A percentile compares a stretch with the other conserved stretches of the same genome.
phyloP scores from a whole-genome alignment of 2,329 filamentous ascomycete species.

The Pseudogymnoascus sp. region DNA sequence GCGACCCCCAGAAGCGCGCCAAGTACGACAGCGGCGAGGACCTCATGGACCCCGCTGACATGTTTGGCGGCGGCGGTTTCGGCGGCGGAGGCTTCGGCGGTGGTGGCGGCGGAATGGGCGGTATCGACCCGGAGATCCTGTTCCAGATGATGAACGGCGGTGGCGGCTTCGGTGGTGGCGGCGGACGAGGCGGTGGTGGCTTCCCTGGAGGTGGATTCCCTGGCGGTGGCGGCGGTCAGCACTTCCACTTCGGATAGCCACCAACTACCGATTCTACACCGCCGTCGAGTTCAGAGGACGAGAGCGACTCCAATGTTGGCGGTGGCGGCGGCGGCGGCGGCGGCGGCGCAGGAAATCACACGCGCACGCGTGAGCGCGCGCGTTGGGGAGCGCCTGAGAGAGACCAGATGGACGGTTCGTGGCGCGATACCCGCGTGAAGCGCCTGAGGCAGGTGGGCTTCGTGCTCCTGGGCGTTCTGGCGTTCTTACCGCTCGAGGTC shows the following conservation, averaged over 20 bases:
- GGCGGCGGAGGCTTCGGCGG: slow-evolving; percentile 50
- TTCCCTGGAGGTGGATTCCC: slow-evolving; percentile 14
- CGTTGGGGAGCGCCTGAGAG: not conserved
- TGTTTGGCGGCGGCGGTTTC: slow-evolving; percentile 60
- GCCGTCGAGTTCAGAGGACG: not conserved
- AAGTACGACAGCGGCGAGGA: slow-evolving; percentile 91
- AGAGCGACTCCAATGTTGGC: too few relatives aligned
- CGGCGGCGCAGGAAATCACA: not conserved
- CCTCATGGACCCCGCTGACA: slow-evolving; percentile 77
- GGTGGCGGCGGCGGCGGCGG: not conserved
- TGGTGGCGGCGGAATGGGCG: slow-evolving; percentile 55
- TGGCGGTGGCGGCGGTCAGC: not conserved
- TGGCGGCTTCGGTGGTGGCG: slow-evolving; percentile 38
- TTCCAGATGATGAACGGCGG: slow-evolving; percentile 77
- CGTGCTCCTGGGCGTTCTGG: not conserved
- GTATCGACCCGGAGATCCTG: slow-evolving; percentile 51
- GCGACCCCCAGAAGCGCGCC: slow-evolving; percentile 81
- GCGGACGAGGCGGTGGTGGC: slow-evolving; percentile 37
- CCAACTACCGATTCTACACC: not conserved
- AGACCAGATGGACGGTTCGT: not conserved
- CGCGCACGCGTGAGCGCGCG: not conserved
- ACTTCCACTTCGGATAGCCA: slow-evolving; percentile 10
- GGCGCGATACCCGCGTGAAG: not conserved
- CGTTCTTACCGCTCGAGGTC: not conserved
- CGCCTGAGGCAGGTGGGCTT: not conserved